Conservation (phyloP, 495 filamentous ascomycete genomes). For the Hypomontagnella monticulosa region DNA sequence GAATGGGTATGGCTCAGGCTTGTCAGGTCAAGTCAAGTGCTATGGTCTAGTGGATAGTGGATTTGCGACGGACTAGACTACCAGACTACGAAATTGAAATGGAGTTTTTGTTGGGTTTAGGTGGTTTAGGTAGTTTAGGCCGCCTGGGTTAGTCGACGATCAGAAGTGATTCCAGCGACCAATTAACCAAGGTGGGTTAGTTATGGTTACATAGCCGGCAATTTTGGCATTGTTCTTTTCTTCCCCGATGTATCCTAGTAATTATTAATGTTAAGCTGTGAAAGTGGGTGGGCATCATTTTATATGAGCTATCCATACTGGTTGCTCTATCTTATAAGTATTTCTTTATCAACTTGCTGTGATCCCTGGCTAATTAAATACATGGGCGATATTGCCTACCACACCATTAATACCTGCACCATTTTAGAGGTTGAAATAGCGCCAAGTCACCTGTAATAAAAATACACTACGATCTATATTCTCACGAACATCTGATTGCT, state of each 20-base stretch:
- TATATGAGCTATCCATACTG: not conserved
- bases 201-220: constrained; percentile 36
- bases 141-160: constrained; percentile 1
- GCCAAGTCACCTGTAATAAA: constrained; percentile 4
- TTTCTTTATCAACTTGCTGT: not conserved
- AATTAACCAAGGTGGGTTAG: constrained; percentile 33
- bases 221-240: constrained; percentile 27
- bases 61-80: constrained; percentile 23
- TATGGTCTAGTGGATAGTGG: constrained; percentile 12
- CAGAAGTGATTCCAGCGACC: constrained; percentile 25
- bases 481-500: not conserved
- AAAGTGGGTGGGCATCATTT: not conserved
- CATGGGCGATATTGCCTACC: not conserved
- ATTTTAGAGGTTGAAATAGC: constrained; percentile 12
- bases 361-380: constrained; percentile 6
- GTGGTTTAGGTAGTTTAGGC: constrained; percentile 10
- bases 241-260: constrained; percentile 9
- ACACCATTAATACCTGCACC: constrained; percentile 4
- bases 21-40: too few species aligned
- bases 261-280: not conserved
- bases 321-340: not conserved
- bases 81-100: constrained; percentile 3
- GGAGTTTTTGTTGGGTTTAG: constrained; percentile 33
- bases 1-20: not conserved
- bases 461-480: not conserved